Conservation (phyloP, 1,284 basidiomycete species). For the Afroboletus lepidellus region DNA sequence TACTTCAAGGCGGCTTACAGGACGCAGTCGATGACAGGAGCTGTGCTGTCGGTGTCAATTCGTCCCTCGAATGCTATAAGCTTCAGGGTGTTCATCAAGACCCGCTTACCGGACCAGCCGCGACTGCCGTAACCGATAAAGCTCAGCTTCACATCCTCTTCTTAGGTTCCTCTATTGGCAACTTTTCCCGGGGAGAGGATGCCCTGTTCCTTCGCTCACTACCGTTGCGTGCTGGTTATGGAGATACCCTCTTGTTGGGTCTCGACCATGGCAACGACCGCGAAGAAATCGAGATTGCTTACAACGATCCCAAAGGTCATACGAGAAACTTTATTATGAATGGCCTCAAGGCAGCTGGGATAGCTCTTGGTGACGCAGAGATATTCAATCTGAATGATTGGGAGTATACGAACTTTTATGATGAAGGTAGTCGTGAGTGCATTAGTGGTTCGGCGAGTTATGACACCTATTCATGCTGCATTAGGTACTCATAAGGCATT, state of each 20-base stretch:
- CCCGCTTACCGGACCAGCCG: constrained; percentile 37
- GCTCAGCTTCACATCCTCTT: constrained; percentile 87
- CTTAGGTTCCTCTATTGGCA: constrained; percentile 93
- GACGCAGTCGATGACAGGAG: not conserved
- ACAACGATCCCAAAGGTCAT: constrained; percentile 79
- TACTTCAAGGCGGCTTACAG: constrained; percentile 58
- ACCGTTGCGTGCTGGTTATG: constrained; percentile 71
- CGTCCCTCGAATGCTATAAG: not conserved
- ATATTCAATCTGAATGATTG: constrained; percentile 71
- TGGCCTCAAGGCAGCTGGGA: constrained; percentile 69
- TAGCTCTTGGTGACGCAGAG: constrained; percentile 56
- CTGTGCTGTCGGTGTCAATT: not conserved
- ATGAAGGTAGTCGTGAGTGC: constrained; percentile 62
- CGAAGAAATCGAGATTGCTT: constrained; percentile 71
- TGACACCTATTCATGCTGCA: constrained; percentile 4
- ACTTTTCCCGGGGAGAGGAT: constrained; percentile 80
- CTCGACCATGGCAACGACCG: constrained; percentile 82
- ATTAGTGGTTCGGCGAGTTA: not conserved
- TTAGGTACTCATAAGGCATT: constrained; percentile 87
- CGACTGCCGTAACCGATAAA: constrained; percentile 28
- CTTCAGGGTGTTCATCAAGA: constrained; percentile 21
- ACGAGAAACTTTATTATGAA: constrained; percentile 91
- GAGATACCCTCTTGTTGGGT: constrained; percentile 77
- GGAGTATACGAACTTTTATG: constrained; percentile 84
- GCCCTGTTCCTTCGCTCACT: constrained; percentile 76